Percentiles rank a stretch among this genome's conserved stretches.
Conservation (phyloP, 805 yeast genomes). For the Teunomyces funiuensis region DNA sequence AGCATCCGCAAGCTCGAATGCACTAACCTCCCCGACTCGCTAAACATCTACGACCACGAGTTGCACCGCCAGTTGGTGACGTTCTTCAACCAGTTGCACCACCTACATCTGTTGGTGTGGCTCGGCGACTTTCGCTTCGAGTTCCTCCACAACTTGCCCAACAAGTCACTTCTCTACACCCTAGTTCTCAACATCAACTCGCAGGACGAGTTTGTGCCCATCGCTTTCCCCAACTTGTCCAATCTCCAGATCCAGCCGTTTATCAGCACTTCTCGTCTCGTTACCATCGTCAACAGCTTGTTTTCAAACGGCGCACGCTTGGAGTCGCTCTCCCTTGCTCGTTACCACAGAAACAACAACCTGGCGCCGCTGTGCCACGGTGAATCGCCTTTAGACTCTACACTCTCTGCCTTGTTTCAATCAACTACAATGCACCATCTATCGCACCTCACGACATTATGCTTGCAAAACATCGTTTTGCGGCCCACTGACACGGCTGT, state of each 20-base stretch:
- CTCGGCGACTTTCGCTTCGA: conserved; percentile 27
- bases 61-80: conserved; percentile 23
- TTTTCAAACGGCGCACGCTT: conserved; percentile 10
- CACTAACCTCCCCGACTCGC: conserved; percentile 42
- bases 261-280: conserved; percentile 23
- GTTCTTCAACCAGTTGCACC: conserved; percentile 24
- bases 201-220: conserved; percentile 14
- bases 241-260: conserved; percentile 37
- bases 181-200: conserved; percentile 29
- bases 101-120: conserved; percentile 34
- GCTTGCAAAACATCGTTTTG: conserved; percentile 25
- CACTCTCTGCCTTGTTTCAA: conserved; percentile 13
- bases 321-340: conserved; percentile 19
- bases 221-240: conserved; percentile 27
- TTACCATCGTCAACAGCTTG: conserved; percentile 18
- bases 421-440: conserved; percentile 8
- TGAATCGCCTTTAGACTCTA: no score
- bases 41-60: conserved; percentile 34
- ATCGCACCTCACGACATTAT: conserved; percentile 19
- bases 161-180: conserved; percentile 20
- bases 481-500: conserved; percentile 20
- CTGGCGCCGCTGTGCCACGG: conserved; percentile 17
- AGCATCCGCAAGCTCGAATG: conserved; percentile 25
- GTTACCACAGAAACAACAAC: conserved; percentile 16
- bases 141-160: conserved; percentile 31